These are phyloP conservation scores for Penicillium ochrochloron DNA, from an alignment of 495 filamentous ascomycete species.

Conservation along the genomic window DNA sequence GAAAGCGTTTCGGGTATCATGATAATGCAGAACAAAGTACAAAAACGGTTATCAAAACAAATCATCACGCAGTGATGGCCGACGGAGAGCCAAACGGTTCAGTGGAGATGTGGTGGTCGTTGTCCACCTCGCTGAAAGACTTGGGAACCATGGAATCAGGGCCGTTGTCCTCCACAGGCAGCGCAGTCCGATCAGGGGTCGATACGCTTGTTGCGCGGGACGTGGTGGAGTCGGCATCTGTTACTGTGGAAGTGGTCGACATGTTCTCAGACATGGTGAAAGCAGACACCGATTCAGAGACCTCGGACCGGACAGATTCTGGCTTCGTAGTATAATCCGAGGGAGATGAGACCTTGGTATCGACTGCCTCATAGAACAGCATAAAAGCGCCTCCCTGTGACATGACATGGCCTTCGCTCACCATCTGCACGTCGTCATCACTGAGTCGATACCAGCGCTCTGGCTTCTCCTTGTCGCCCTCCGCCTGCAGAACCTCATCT, in stretches of 20 bases:
- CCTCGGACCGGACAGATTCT: slow-evolving; percentile 18
- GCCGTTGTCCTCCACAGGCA: slow-evolving; percentile 18
- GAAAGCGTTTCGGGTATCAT: slow-evolving; percentile 33
- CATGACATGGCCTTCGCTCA: slow-evolving; percentile 74
- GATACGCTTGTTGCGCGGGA: slow-evolving; percentile 46
- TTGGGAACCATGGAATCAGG: slow-evolving; percentile 10
- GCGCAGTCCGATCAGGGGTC: slow-evolving; percentile 21
- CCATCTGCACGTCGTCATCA: slow-evolving; percentile 78
- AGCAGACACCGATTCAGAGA: slow-evolving; percentile 30
- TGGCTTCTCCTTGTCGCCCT: slow-evolving; percentile 43
- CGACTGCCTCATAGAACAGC: slow-evolving; percentile 83
- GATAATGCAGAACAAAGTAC: slow-evolving; percentile 21
- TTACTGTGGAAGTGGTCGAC: slow-evolving; percentile 38
- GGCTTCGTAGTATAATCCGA: not conserved
- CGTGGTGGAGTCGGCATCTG: slow-evolving; percentile 36
- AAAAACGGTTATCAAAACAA: not conserved
- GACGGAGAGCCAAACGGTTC: slow-evolving; percentile 12
- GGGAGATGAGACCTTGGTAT: slow-evolving; percentile 4
- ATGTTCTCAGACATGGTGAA: slow-evolving; percentile 35
- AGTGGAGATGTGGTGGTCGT: not conserved
- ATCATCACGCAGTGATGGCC: slow-evolving; percentile 21
- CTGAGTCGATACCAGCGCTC: slow-evolving; percentile 82
- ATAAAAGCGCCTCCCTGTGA: slow-evolving; percentile 88
- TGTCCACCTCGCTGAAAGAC: slow-evolving; percentile 7
- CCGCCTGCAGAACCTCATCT: slow-evolving; percentile 41